Evolutionary conservation across 2,329 filamentous ascomycete species (phyloP), one percentile per base, ranked within the genome.

Genomic region (Fusarium abutilonis): DNA sequence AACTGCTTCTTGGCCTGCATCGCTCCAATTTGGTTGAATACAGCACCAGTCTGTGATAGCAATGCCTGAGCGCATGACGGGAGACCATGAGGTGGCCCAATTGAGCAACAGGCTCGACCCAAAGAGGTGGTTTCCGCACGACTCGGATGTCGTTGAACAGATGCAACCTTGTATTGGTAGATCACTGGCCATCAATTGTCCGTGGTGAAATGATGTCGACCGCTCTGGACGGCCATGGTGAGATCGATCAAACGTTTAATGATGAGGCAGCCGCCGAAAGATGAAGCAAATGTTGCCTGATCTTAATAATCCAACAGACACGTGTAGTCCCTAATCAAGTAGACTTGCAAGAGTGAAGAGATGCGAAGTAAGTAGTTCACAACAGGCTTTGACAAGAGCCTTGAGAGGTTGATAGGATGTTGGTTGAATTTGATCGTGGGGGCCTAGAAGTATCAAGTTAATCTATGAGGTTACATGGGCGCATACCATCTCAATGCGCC

Each of bases 81-180:
- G 40, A 42, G 68, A 49, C 61, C 64, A 69, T 52, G 42, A 52
- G 59, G 47, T 50, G 39, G 53, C 54, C 53, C 52, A 28, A 68
- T 66, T 70, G 67, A 67, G 69, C 59, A 69, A 60, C 59, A 63
- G 44, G 42, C 40, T 26, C 54, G 64, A 35, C 55, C 56, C 45
- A 52, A 52, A 59, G 41, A 58, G 41, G 55, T 45, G 46, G 46
- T 53, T 60, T 38, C 46, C 49, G 45, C 49, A 54, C 53, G 38
- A 52, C 35, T 58, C 28, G 38, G 36, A 67, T 50, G 58, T 42
- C 55, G 43, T 59, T 49, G 38, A 47, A 46, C 51, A 31, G 48
- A 26, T 19, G 41, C 21, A 43, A 26, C 15, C 40, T 57, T 11
- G 28, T 29, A 29, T 29, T 34, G 31, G 31, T 23, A 36, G 10